Evolutionary conservation across 2,329 filamentous ascomycete species (phyloP).

Genomic region (Eutypella sp.): DNA sequence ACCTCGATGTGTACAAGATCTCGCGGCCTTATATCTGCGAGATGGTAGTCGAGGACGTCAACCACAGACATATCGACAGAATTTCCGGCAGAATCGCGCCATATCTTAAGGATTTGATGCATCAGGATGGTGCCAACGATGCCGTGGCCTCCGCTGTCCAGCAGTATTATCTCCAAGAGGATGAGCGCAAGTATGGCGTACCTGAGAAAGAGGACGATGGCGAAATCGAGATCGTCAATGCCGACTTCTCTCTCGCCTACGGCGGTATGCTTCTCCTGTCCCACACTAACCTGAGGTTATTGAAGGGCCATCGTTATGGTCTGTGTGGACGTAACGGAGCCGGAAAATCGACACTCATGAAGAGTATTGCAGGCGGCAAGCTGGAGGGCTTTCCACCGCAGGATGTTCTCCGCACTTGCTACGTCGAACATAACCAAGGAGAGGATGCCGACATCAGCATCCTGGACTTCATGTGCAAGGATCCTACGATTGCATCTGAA

Average conservation of each 20-base stretch:
- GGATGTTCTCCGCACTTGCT: conserved; percentile 90
- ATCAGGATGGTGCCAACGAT: conserved; percentile 53
- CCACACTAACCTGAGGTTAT: conserved; percentile 87
- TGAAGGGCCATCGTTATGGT: conserved; percentile 96
- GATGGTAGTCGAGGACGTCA: conserved; percentile 84
- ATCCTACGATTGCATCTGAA: conserved; percentile 76
- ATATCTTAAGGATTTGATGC: conserved; percentile 70
- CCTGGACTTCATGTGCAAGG: conserved; percentile 85
- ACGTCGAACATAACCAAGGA: conserved; percentile 98
- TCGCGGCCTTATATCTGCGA: conserved; percentile 71
- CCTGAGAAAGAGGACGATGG: conserved; percentile 85
- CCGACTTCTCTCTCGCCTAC: conserved; percentile 94
- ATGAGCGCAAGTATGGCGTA: conserved; percentile 79
- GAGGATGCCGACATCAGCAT: conserved; percentile 97
- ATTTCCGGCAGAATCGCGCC: conserved; percentile 65
- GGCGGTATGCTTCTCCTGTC: conserved; percentile 95
- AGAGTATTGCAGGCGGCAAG: conserved; percentile 91
- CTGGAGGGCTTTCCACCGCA: conserved; percentile 93
- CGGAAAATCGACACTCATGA: conserved; percentile 99
- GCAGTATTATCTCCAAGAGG: conserved; percentile 73
- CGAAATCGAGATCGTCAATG: conserved; percentile 94
- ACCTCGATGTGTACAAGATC: conserved; percentile 61
- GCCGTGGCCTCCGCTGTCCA: conserved; percentile 70
- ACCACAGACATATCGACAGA: conserved; percentile 71
- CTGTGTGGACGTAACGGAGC: conserved; percentile 96